Percentiles rank a stretch among this genome's conserved stretches.
Conservation (phyloP, 495 filamentous ascomycete species). For the Aspergillus conjunctus region DNA sequence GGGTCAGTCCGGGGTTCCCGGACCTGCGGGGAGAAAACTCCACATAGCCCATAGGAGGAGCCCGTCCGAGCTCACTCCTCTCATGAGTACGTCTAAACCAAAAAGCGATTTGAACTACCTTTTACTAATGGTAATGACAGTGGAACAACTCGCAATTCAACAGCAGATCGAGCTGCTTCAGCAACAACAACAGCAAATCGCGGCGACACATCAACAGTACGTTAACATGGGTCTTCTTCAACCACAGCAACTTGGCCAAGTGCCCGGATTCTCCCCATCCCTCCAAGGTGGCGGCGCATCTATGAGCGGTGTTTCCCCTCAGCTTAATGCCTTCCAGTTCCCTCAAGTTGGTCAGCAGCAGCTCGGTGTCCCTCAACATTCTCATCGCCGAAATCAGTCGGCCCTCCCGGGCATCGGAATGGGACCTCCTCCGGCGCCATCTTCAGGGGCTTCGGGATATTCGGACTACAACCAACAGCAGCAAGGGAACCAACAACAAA, state of each 20-base stretch:
- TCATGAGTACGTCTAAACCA: conserved; percentile 84
- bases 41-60: conserved; percentile 98
- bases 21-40: conserved; percentile 84
- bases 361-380: conserved; percentile 64
- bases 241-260: conserved; percentile 74
- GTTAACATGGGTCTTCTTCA: conserved; percentile 94
- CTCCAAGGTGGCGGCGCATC: conserved; percentile 57
- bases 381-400: conserved; percentile 97
- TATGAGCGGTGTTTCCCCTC: conserved; percentile 76
- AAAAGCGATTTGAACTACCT: neutral
- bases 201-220: conserved; percentile 94
- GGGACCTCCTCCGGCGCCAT: conserved; percentile 90
- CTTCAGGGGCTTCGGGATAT: conserved; percentile 92
- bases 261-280: conserved; percentile 66
- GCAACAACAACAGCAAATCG: conserved; percentile 97
- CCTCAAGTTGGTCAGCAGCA: conserved; percentile 80
- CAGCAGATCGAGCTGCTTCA: conserved; percentile 98
- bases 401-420: conserved; percentile 91
- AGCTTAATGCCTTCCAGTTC: conserved; percentile 85
- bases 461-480: conserved; percentile 70
- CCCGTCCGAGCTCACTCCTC: conserved; percentile 94
- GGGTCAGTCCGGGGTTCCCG: conserved; percentile 73
- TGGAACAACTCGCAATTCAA: conserved; percentile 98
- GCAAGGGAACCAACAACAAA: conserved; percentile 58
- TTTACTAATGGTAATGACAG: conserved; percentile 43